These are phyloP conservation scores for Aspergillus proliferans DNA, from an alignment of 2,329 filamentous ascomycete genomes.

Conservation along the genomic window DNA sequence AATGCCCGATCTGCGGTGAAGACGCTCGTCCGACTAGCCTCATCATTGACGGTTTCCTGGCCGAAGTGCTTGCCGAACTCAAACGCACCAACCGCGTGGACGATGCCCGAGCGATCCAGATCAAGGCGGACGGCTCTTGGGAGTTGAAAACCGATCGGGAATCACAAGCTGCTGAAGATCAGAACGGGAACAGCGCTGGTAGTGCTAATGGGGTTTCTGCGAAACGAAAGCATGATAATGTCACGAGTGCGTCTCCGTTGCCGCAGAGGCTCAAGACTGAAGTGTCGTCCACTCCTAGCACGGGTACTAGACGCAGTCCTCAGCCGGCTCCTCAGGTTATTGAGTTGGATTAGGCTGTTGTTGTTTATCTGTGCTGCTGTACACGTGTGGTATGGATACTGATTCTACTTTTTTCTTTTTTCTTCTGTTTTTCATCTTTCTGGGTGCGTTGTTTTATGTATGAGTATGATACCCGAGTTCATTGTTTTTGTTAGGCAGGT, in stretches of 20 bases:
- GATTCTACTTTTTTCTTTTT: slow-evolving; percentile 1
- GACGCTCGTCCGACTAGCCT: slow-evolving; percentile 72
- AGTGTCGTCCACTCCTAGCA: not conserved
- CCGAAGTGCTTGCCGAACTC: slow-evolving; percentile 54
- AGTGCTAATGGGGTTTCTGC: not conserved
- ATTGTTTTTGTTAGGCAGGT: not conserved
- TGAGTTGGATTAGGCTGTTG: slow-evolving; percentile 14
- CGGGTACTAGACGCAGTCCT: not conserved
- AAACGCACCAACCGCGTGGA: slow-evolving; percentile 43
- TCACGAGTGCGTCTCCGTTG: slow-evolving; percentile 1
- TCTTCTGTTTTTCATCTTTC: not conserved
- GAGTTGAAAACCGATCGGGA: slow-evolving; percentile 40
- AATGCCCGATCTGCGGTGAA: slow-evolving; percentile 72
- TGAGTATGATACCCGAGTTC: not conserved
- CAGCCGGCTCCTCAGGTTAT: slow-evolving; percentile 12
- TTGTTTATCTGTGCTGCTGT: not conserved
- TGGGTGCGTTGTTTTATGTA: not conserved
- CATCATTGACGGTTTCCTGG: slow-evolving; percentile 67
- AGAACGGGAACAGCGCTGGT: slow-evolving; percentile 12
- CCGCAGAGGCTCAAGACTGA: slow-evolving; percentile 11
- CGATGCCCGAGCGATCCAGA: slow-evolving; percentile 55
- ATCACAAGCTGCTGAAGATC: slow-evolving; percentile 2
- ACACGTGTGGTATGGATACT: not conserved
- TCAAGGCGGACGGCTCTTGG: slow-evolving; percentile 63
- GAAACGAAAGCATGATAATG: slow-evolving; percentile 13